Evolutionary conservation across 768 basidiomycete genomes (phyloP).

Genomic region (Lactifluus rugatus): DNA sequence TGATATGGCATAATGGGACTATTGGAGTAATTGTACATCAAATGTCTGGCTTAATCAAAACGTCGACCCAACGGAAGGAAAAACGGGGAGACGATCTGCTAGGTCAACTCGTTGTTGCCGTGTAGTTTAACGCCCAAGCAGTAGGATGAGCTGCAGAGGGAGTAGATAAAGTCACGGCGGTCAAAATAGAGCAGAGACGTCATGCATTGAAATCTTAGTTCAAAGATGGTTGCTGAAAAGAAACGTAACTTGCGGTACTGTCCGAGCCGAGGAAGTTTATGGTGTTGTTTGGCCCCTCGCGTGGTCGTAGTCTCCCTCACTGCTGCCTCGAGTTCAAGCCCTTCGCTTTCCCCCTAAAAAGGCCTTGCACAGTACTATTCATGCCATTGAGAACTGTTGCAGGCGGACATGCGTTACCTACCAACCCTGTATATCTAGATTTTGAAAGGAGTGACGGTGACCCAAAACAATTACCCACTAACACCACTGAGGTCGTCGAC

Average conservation of each 20-base stretch:
- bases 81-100: constrained; percentile 52
- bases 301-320: not conserved
- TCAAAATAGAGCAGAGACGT: not conserved
- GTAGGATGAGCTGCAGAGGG: constrained; percentile 34
- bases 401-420: constrained; percentile 31
- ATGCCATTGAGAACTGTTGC: constrained; percentile 17
- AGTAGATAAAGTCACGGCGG: constrained; percentile 54
- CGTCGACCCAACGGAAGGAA: constrained; percentile 31
- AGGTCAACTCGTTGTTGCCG: constrained; percentile 41
- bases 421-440: constrained; percentile 44
- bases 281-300: not conserved
- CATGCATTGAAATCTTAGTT: not conserved
- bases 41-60: constrained; percentile 32
- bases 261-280: too few relatives aligned
- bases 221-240: not conserved
- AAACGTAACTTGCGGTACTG: not conserved
- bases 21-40: not conserved
- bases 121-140: constrained; percentile 61
- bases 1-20: not conserved
- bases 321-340: not conserved
- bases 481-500: constrained; percentile 45
- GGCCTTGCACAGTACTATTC: not conserved
- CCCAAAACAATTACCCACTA: constrained; percentile 42
- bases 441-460: constrained; percentile 58
- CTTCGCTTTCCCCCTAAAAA: not conserved